These are phyloP conservation scores for Fusarium longipes DNA, from an alignment of 2,329 filamentous ascomycete genomes.

Conservation along the genomic window DNA sequence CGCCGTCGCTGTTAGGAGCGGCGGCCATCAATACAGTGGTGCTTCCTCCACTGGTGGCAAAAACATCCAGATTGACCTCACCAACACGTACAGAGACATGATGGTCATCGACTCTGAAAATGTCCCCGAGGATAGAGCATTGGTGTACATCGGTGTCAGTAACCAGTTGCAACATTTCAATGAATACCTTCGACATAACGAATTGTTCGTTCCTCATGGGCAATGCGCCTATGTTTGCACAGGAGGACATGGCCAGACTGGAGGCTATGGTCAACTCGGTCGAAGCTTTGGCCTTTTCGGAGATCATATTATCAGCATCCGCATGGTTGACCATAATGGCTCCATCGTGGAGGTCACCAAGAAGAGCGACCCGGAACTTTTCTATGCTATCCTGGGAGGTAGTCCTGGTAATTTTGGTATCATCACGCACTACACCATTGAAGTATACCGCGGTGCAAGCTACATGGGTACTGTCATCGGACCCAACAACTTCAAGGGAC, in stretches of 20 bases:
- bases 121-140: slow-evolving; percentile 48
- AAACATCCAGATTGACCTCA: slow-evolving; percentile 61
- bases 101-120: slow-evolving; percentile 39
- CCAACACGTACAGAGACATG: slow-evolving; percentile 51
- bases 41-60: slow-evolving; percentile 58
- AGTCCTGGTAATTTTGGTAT: slow-evolving; percentile 69
- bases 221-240: slow-evolving; percentile 59
- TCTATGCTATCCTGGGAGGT: slow-evolving; percentile 68
- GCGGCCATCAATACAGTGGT: slow-evolving; percentile 63
- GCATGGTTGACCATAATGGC: slow-evolving; percentile 61
- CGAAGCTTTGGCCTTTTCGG: slow-evolving; percentile 65
- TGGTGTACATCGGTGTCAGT: slow-evolving; percentile 56
- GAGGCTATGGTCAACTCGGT: slow-evolving; percentile 60
- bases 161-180: slow-evolving; percentile 57
- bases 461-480: slow-evolving; percentile 49
- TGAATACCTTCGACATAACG: slow-evolving; percentile 54
- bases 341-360: slow-evolving; percentile 58
- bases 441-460: slow-evolving; percentile 53
- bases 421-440: slow-evolving; percentile 63
- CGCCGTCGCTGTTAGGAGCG: slow-evolving; percentile 58
- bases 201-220: slow-evolving; percentile 59
- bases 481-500: slow-evolving; percentile 32
- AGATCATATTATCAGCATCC: slow-evolving; percentile 62
- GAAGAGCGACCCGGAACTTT: slow-evolving; percentile 64
- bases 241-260: slow-evolving; percentile 61